Percentiles rank a stretch among this genome's conserved stretches.
Evolutionary conservation across 2,329 filamentous ascomycete genomes (phyloP).

Genomic region (Monosporascus ibericus): DNA sequence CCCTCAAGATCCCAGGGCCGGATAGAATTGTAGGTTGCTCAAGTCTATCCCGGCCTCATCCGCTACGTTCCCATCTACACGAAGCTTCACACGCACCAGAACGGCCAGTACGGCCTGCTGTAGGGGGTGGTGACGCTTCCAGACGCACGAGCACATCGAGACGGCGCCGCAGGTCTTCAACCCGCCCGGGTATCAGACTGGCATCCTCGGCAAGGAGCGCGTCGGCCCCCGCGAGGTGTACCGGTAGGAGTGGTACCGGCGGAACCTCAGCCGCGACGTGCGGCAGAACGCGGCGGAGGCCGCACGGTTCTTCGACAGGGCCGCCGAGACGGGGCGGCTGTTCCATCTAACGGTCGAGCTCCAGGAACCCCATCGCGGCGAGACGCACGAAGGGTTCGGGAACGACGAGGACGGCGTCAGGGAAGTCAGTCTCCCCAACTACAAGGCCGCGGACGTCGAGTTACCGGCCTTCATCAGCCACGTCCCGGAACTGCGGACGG

Average conservation of each 20-base stretch:
- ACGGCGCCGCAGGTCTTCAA: slow-evolving; percentile 34
- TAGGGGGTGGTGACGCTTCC: slow-evolving; percentile 37
- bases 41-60: not conserved
- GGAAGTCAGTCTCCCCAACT: slow-evolving; percentile 16
- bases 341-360: slow-evolving; percentile 42
- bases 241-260: slow-evolving; percentile 34
- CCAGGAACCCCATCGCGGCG: slow-evolving; percentile 40
- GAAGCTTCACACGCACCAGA: slow-evolving; percentile 42
- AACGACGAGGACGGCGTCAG: slow-evolving; percentile 29
- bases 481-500: slow-evolving; percentile 31
- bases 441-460: slow-evolving; percentile 27
- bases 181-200: slow-evolving; percentile 30
- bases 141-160: slow-evolving; percentile 37
- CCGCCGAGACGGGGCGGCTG: slow-evolving; percentile 23
- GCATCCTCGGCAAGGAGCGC: slow-evolving; percentile 40
- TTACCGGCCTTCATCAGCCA: slow-evolving; percentile 37
- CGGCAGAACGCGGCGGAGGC: slow-evolving; percentile 23
- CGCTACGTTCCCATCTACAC: slow-evolving; percentile 32
- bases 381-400: slow-evolving; percentile 35
- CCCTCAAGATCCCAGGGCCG: not conserved
- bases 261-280: slow-evolving; percentile 38
- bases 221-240: slow-evolving; percentile 35
- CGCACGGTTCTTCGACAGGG: slow-evolving; percentile 32
- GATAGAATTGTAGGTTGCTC: not conserved
- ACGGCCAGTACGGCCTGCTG: slow-evolving; percentile 20